Percentiles rank a stretch among this genome's conserved stretches.
Evolutionary conservation across 306 rosid species (phyloP).

Genomic region (Fragaria nilgerrensis): DNA sequence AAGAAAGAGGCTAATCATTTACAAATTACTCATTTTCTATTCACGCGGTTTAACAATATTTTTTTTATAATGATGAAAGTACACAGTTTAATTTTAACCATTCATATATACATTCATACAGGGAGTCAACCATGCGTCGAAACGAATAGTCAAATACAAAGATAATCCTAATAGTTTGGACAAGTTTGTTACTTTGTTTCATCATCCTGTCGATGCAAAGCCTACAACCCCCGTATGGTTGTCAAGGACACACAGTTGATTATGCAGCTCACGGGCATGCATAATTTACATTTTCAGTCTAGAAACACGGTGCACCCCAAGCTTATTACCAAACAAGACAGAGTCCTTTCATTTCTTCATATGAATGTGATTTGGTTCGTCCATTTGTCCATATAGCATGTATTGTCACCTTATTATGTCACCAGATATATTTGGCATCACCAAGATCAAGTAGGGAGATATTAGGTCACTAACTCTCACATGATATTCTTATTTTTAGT

Average conservation of each 20-base stretch:
- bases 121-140: no score
- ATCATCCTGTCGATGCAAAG: neutral
- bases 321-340: neutral
- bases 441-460: neutral
- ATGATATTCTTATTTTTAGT: neutral
- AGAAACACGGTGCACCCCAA: neutral
- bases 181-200: neutral
- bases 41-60: neutral
- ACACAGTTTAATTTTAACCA: no score
- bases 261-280: constrained; percentile 10
- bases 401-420: constrained; percentile 2
- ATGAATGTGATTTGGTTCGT: neutral
- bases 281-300: neutral
- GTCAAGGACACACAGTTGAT: neutral
- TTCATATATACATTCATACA: no score
- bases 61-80: no score
- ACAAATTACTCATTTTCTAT: neutral
- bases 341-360: neutral
- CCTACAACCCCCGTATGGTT: neutral
- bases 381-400: neutral
- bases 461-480: neutral
- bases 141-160: no score
- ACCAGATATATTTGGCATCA: constrained; percentile 2
- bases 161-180: no score
- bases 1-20: neutral